Conservation (phyloP, 768 basidiomycete genomes). For the Pulveroboletus sp. region DNA sequence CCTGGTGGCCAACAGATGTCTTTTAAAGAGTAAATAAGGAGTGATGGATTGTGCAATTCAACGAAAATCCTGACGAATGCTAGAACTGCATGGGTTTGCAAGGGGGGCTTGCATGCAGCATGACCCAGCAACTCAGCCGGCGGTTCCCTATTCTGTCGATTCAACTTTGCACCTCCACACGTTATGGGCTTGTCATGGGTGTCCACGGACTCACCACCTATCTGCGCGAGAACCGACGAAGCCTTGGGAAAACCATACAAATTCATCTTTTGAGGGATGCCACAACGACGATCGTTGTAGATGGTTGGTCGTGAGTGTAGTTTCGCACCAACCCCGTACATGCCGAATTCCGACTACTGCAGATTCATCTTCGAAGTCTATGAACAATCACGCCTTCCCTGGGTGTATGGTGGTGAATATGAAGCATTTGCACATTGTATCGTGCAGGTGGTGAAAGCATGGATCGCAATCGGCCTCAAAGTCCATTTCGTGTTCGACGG, state of each 20-base stretch:
- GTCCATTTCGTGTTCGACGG: constrained; percentile 83
- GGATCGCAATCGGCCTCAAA: constrained; percentile 62
- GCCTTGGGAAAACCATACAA: constrained; percentile 37
- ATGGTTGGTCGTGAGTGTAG: constrained; percentile 80
- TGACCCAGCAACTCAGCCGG: no score
- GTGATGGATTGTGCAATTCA: background rate
- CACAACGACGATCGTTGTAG: constrained; percentile 58
- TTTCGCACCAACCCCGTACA: background rate
- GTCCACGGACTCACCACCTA: constrained; percentile 52
- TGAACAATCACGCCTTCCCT: constrained; percentile 57
- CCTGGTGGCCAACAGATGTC: background rate
- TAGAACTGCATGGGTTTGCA: background rate
- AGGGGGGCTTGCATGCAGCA: background rate
- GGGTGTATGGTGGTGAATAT: constrained; percentile 88
- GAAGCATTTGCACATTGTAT: constrained; percentile 49
- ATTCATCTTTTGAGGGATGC: constrained; percentile 21
- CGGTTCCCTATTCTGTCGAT: constrained; percentile 7
- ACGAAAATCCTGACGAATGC: background rate
- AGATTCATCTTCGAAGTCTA: constrained; percentile 78
- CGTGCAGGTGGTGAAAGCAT: constrained; percentile 51
- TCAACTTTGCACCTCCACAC: background rate
- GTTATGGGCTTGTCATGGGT: constrained; percentile 38
- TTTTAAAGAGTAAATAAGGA: constrained; percentile 2
- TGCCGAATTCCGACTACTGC: constrained; percentile 8
- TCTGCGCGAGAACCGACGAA: constrained; percentile 42